phyloP scores from a whole-genome alignment of 257 asterid genomes.

The Solanum appendiculatum region DNA sequence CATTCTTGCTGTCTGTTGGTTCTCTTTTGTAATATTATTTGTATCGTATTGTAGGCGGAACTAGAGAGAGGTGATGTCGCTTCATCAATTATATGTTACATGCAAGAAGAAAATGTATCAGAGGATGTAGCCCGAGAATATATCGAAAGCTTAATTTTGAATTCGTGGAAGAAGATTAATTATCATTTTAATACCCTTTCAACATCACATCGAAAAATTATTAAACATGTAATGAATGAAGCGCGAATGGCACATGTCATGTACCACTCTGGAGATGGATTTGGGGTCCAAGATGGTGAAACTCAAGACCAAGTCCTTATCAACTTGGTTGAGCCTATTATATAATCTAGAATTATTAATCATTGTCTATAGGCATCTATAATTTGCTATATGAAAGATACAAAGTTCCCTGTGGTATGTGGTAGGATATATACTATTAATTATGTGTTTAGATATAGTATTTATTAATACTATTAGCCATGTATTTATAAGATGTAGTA shows the following conservation, averaged over 20 bases:
- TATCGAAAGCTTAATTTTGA: slow-evolving; percentile 5
- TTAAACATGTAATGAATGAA: slow-evolving; percentile 21
- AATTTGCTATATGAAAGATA: not conserved
- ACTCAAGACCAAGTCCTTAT: slow-evolving; percentile 26
- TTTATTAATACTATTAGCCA: too few relatives aligned
- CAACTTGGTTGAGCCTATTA: slow-evolving; percentile 29
- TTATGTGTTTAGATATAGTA: too few relatives aligned
- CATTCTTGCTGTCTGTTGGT: not conserved
- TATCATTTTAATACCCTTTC: not conserved
- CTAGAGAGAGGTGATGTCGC: slow-evolving; percentile 55
- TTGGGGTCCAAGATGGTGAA: slow-evolving; percentile 36
- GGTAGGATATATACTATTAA: too few relatives aligned
- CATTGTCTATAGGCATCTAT: not conserved
- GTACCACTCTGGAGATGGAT: slow-evolving; percentile 51
- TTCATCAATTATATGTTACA: slow-evolving; percentile 48
- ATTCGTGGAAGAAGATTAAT: slow-evolving; percentile 37
- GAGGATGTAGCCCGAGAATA: slow-evolving; percentile 35
- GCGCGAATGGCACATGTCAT: slow-evolving; percentile 32
- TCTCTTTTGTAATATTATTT: not conserved
- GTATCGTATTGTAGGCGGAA: slow-evolving; percentile 30
- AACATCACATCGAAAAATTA: not conserved
- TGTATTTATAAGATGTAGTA: too few relatives aligned
- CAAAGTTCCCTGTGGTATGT: not conserved
- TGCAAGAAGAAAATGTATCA: slow-evolving; percentile 36
- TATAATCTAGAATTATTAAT: not conserved